Conservation (phyloP, 768 basidiomycete species). For the Boletus rex-veris region DNA sequence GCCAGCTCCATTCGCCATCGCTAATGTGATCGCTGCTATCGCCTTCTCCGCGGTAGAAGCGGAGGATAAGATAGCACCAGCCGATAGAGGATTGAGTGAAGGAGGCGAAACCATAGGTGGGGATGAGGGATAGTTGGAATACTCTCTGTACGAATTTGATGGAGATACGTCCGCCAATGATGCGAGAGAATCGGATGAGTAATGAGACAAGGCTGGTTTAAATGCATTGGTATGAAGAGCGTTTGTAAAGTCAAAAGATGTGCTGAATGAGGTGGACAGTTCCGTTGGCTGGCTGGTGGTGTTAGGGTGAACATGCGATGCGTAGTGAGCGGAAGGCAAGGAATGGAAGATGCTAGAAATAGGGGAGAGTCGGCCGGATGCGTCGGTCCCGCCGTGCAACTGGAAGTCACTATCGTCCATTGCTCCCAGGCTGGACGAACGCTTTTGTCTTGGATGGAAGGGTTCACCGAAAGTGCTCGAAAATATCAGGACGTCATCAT, state of each 20-base stretch:
- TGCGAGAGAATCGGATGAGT: slow-evolving; percentile 18
- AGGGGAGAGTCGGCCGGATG: slow-evolving; percentile 23
- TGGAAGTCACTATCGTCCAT: slow-evolving; percentile 38
- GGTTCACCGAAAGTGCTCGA: slow-evolving; percentile 26
- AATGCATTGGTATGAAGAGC: slow-evolving; percentile 28
- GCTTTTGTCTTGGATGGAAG: slow-evolving; percentile 33
- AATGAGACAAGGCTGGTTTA: slow-evolving; percentile 14
- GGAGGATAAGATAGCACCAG: slow-evolving; percentile 11
- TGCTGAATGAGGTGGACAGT: slow-evolving; percentile 20
- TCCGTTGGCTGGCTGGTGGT: slow-evolving; percentile 12
- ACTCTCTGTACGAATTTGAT: slow-evolving; percentile 2
- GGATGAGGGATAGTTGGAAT: slow-evolving; percentile 4
- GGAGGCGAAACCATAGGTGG: slow-evolving; percentile 11
- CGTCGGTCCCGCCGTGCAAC: slow-evolving; percentile 6
- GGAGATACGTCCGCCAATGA: slow-evolving; percentile 7
- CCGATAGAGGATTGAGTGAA: slow-evolving; percentile 10
- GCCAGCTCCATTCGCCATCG: slow-evolving; percentile 63
- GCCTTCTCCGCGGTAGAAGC: slow-evolving; percentile 55
- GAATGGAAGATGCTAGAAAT: slow-evolving; percentile 20
- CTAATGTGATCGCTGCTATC: slow-evolving; percentile 54
- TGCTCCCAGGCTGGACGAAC: slow-evolving; percentile 43
- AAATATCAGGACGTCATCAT: slow-evolving; percentile 58
- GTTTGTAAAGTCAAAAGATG: slow-evolving; percentile 26
- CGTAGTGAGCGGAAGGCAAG: slow-evolving; percentile 7
- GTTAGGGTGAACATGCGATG: slow-evolving; percentile 14